Evolutionary conservation across 1,139 yeast species (phyloP).

Genomic region (Nakaseomyces bracarensis): DNA sequence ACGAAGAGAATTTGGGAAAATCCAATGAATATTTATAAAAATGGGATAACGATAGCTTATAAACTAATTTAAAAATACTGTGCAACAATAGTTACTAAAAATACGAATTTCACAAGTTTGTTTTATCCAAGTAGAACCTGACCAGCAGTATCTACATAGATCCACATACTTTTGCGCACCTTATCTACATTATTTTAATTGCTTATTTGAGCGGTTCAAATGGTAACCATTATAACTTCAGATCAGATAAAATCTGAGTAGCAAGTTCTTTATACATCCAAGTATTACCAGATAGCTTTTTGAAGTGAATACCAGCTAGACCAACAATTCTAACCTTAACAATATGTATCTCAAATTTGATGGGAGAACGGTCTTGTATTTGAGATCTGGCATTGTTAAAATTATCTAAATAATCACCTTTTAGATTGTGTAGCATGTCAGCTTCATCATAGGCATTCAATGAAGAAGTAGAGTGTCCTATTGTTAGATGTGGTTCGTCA

Average conservation of each 20-base stretch:
- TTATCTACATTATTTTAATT: no score
- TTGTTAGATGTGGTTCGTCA: not conserved
- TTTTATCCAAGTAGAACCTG: not conserved
- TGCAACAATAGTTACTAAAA: no score
- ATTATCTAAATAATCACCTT: conserved; percentile 4
- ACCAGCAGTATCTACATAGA: not conserved
- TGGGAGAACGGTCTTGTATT: conserved; percentile 13
- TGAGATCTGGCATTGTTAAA: not conserved
- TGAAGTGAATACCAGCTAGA: conserved; percentile 89
- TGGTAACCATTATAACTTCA: conserved; percentile 50
- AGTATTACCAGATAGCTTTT: conserved; percentile 86
- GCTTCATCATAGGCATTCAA: not conserved
- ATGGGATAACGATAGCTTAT: not conserved
- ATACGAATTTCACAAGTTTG: no score
- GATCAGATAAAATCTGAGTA: conserved; percentile 69
- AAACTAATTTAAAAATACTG: no score
- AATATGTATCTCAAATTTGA: conserved; percentile 82
- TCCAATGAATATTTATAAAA: not conserved
- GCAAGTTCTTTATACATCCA: conserved; percentile 96
- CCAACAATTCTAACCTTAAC: conserved; percentile 90
- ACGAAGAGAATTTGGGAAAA: no score
- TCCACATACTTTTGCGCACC: not conserved
- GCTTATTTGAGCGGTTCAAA: no score
- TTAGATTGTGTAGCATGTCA: not conserved
- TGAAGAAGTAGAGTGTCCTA: conserved; percentile 3